Evolutionary conservation across 2,329 filamentous ascomycete genomes (phyloP).

Genomic region (Microsporum audouinii): DNA sequence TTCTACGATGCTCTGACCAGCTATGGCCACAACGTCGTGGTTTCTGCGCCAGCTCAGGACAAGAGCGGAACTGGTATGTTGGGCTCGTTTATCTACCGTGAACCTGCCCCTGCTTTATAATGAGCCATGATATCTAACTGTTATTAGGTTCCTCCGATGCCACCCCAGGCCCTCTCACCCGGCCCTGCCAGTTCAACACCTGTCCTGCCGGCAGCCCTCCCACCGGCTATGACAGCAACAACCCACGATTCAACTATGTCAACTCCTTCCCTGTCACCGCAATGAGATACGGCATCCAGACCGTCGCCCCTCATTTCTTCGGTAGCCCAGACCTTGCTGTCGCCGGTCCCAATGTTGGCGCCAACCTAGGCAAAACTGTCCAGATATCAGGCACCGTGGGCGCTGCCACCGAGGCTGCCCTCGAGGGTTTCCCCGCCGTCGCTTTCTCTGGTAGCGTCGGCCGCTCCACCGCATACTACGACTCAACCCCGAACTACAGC

Average conservation of each 20-base stretch:
- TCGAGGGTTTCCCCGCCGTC: neutral
- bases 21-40: neutral
- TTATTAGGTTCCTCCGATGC: neutral
- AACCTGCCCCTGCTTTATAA: neutral
- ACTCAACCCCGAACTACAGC: neutral
- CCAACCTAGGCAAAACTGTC: neutral
- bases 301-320: neutral
- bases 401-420: neutral
- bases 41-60: neutral
- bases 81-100: too few relatives aligned
- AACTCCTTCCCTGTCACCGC: neutral
- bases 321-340: neutral
- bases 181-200: neutral
- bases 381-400: neutral
- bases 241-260: neutral
- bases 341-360: neutral
- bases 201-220: neutral
- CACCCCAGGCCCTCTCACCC: neutral
- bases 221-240: neutral
- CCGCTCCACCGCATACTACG: neutral
- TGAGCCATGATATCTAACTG: neutral
- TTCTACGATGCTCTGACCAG: neutral
- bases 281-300: neutral
- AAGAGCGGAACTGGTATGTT: neutral
- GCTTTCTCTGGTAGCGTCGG: neutral